Evolutionary conservation across 352 stramenopile species (phyloP), one percentile per base, ranked within the genome.

Genomic region (Phytopythium aichiense): DNA sequence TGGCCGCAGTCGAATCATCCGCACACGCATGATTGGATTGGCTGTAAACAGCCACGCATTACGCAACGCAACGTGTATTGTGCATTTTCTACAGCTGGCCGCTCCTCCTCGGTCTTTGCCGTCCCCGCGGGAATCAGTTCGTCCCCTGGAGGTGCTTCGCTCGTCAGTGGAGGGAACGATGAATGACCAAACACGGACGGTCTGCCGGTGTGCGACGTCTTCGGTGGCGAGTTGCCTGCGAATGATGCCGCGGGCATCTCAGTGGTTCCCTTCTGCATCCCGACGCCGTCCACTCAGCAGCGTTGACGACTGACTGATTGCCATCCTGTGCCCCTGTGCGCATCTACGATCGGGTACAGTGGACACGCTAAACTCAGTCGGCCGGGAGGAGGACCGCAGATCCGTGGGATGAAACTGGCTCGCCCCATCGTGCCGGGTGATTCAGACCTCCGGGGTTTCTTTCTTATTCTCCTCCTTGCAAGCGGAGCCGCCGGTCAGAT

Each of bases 261-360:
- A 42, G 52, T 22, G 25, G 11, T 38, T 55, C 49, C 30, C 49
- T 38, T 28, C 28, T 31, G 28, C 28, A 31, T 40, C 35, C 35
- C n/a, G 45, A 31, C 45, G 22, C n/a, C 2, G n/a, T 45, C 54
- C 54, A 60, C 54, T 9, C 37, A 50, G 11, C 54, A 50, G 11
- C 15, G 50, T 28, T 50, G 54, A 58, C 52, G 52, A 43, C 31
- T 58, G 20, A 48, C 54, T 60, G 54, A 60, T 60, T 15, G 38
- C 35, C 54, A 60, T 60, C 54, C 54, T 38, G 53, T 45, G 3
- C 40, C 40, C 40, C 40, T 45, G 42, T 25, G 18, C 42, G 8
- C 42, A 49, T 49, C 42, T 22, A 9, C 20, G 20, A 25, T 23
- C 22, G 42, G 7, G 22, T 12, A n/a, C 5, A 49, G 42, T 49